These are phyloP conservation scores for Amesomyces nigricolor DNA, from an alignment of 2,329 filamentous ascomycete species.

Conservation along the genomic window DNA sequence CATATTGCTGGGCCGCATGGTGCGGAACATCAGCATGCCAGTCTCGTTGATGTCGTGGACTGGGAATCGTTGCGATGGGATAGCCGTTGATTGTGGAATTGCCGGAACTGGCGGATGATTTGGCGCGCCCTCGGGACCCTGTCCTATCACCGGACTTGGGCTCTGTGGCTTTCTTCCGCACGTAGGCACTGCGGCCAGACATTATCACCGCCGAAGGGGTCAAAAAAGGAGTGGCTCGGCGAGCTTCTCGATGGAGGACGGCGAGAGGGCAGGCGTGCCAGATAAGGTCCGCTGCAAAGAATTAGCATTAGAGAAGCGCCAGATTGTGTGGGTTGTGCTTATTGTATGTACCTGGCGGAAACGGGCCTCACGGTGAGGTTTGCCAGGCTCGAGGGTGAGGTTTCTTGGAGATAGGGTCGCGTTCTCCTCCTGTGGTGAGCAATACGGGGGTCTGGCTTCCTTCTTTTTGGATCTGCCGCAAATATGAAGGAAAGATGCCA, in stretches of 20 bases:
- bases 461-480: not conserved
- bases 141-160: slow-evolving; percentile 34
- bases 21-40: slow-evolving; percentile 22
- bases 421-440: not conserved
- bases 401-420: not conserved
- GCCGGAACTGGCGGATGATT: slow-evolving; percentile 35
- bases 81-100: slow-evolving; percentile 38
- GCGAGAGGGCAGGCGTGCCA: too few species aligned
- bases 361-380: too few species aligned
- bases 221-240: not conserved
- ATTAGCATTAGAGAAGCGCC: too few species aligned
- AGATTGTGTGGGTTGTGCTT: too few species aligned
- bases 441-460: not conserved
- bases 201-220: slow-evolving; percentile 31
- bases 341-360: not conserved
- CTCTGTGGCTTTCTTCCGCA: slow-evolving; percentile 54
- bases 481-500: not conserved
- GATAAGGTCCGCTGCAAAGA: too few species aligned
- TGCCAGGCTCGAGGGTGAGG: too few species aligned
- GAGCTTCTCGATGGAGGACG: too few species aligned
- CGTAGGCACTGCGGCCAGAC: slow-evolving; percentile 54
- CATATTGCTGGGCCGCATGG: slow-evolving; percentile 26
- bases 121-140: slow-evolving; percentile 30
- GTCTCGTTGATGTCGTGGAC: slow-evolving; percentile 28
- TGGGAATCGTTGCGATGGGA: slow-evolving; percentile 27